Percentiles rank a stretch among this genome's conserved stretches.
phyloP scores from a whole-genome alignment of 2,329 filamentous ascomycete species.

The Beauveria pseudobassiana region DNA sequence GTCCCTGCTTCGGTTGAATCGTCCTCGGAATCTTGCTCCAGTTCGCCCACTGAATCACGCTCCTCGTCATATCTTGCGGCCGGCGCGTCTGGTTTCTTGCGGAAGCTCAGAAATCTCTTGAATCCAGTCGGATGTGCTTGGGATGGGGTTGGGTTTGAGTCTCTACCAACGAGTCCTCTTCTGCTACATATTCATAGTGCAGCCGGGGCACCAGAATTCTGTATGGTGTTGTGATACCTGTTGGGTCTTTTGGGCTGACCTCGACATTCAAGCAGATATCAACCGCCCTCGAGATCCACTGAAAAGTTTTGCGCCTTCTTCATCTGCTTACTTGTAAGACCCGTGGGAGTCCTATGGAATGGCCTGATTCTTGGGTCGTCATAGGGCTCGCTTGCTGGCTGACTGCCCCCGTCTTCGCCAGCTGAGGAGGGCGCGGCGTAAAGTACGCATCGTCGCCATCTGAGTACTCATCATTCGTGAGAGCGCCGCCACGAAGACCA shows the following conservation, averaged over 20 bases:
- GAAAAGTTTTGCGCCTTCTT: conserved; percentile 46
- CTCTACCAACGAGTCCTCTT: conserved; percentile 25
- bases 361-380: conserved; percentile 22
- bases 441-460: conserved; percentile 53
- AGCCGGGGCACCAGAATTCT: conserved; percentile 77
- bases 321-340: conserved; percentile 54
- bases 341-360: conserved; percentile 66
- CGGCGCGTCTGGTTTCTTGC: conserved; percentile 24
- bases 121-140: conserved; percentile 27
- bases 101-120: conserved; percentile 39
- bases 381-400: conserved; percentile 15
- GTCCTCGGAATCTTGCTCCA: conserved; percentile 15
- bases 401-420: conserved; percentile 23
- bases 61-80: not conserved
- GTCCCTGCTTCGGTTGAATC: conserved; percentile 17
- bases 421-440: conserved; percentile 31
- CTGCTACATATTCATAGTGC: conserved; percentile 46
- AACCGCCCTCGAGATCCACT: conserved; percentile 74
- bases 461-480: conserved; percentile 40
- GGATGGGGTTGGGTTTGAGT: conserved; percentile 13
- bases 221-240: conserved; percentile 83
- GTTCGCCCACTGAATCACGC: not conserved
- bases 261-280: conserved; percentile 84
- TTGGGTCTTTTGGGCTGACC: conserved; percentile 74
- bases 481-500: conserved; percentile 32